Evolutionary conservation across 208 protist species (phyloP).

Genomic region (Tritrichomonas foetus): DNA sequence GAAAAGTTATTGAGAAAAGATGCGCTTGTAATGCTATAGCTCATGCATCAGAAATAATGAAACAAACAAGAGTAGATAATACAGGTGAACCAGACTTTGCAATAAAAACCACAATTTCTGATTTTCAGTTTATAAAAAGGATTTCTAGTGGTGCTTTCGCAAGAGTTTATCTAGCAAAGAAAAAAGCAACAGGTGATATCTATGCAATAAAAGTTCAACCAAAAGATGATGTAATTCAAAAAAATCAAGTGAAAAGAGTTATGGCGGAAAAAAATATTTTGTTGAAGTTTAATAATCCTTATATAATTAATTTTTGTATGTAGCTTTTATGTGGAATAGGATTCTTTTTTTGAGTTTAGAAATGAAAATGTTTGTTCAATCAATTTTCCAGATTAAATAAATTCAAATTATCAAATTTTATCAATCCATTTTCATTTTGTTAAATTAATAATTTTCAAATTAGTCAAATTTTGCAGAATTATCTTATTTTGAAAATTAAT

Average conservation of each 20-base stretch:
- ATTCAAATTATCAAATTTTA: too few relatives aligned
- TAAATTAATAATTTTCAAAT: too few relatives aligned
- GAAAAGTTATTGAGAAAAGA: background rate
- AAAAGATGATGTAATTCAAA: background rate
- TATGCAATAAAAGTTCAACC: background rate
- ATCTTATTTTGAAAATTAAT: too few relatives aligned
- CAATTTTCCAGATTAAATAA: too few relatives aligned
- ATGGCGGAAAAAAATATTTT: background rate
- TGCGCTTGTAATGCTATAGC: background rate
- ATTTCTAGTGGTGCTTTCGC: background rate
- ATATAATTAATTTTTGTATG: slow-evolving; percentile 17
- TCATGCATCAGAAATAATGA: background rate
- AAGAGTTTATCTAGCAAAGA: background rate
- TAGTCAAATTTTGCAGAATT: too few relatives aligned
- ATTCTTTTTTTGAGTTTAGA: too few relatives aligned
- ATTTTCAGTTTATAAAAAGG: background rate
- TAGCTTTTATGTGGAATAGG: too few relatives aligned
- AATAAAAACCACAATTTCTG: background rate
- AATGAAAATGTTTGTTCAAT: too few relatives aligned
- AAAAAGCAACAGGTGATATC: background rate
- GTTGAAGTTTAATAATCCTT: background rate
- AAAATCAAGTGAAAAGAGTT: background rate
- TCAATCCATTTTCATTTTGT: too few relatives aligned
- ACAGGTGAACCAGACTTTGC: too few relatives aligned
- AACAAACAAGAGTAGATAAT: background rate